phyloP scores from a whole-genome alignment of 73 alveolate genomes.

The Paramecium primaurelia region DNA sequence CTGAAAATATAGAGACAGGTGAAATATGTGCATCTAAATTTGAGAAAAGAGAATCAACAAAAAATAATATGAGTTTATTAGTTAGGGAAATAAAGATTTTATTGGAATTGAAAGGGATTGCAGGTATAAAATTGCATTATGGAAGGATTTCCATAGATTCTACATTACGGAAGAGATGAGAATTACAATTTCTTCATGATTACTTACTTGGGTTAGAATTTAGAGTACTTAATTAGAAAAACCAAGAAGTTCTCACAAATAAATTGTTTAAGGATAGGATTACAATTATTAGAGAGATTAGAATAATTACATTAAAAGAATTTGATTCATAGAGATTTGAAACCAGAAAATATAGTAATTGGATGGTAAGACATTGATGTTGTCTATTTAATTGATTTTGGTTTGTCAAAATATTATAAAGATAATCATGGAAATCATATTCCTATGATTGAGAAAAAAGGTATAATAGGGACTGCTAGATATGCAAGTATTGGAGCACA shows the following conservation, averaged over 20 bases:
- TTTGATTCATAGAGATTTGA: constrained; percentile 55
- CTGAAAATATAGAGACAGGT: constrained; percentile 52
- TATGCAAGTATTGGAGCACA: constrained; percentile 76
- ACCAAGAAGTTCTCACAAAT: constrained; percentile 41
- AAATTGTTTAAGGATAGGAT: neutral
- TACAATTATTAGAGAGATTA: constrained; percentile 40
- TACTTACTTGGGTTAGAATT: constrained; percentile 90
- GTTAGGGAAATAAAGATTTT: constrained; percentile 60
- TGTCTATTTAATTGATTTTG: constrained; percentile 88
- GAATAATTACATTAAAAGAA: constrained; percentile 33
- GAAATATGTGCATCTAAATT: constrained; percentile 59
- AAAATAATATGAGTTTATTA: constrained; percentile 37
- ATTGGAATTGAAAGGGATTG: constrained; percentile 48
- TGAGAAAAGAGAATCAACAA: constrained; percentile 27
- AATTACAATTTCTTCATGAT: constrained; percentile 80
- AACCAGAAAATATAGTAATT: constrained; percentile 54
- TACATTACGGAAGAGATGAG: constrained; percentile 66
- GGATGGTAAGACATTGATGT: constrained; percentile 53
- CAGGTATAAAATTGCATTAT: neutral
- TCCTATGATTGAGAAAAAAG: constrained; percentile 65
- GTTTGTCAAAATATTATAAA: constrained; percentile 84
- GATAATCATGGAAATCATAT: constrained; percentile 76
- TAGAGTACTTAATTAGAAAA: constrained; percentile 81
- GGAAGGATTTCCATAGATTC: constrained; percentile 59
- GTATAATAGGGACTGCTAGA: constrained; percentile 81